These are phyloP conservation scores for Stachybotrys echinatus DNA, from an alignment of 2,329 filamentous ascomycete species.

Conservation along the genomic window DNA sequence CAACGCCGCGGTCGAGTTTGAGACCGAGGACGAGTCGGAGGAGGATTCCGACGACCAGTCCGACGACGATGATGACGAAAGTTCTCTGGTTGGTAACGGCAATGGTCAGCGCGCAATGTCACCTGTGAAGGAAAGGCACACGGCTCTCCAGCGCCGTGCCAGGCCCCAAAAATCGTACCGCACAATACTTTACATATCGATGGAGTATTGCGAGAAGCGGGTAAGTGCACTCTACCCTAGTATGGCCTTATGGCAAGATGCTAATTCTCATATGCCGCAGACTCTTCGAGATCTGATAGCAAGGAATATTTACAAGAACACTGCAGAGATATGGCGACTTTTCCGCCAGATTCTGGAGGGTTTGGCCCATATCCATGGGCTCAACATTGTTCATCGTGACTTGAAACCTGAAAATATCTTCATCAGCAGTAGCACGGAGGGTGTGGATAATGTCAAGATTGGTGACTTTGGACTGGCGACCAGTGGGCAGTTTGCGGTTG, in stretches of 20 bases:
- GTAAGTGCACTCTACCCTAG: constrained; percentile 35
- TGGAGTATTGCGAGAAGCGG: constrained; percentile 96
- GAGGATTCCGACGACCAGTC: constrained; percentile 41
- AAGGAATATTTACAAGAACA: constrained; percentile 66
- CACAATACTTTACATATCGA: constrained; percentile 90
- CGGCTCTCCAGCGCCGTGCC: constrained; percentile 21
- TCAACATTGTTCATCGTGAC: constrained; percentile 92
- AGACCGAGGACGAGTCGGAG: constrained; percentile 49
- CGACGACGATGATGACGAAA: constrained; percentile 41
- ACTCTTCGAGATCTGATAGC: constrained; percentile 86
- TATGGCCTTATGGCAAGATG: background rate
- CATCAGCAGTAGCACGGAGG: constrained; percentile 64
- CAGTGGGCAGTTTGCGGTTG: constrained; percentile 69
- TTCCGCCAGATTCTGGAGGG: constrained; percentile 91
- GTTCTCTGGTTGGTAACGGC: constrained; percentile 26
- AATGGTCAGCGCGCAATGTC: constrained; percentile 18
- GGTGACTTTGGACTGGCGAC: constrained; percentile 95
- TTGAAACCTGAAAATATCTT: constrained; percentile 98
- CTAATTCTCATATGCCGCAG: constrained; percentile 16
- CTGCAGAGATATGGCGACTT: constrained; percentile 79
- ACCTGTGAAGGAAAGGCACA: constrained; percentile 23
- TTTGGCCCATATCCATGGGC: constrained; percentile 79
- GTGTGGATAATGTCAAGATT: constrained; percentile 85
- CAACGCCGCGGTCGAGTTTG: constrained; percentile 74
- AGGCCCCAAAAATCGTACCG: constrained; percentile 49